Base-by-base conservation (phyloP, 441 rosid species). In the Pelargonium cotyledonis region DNA sequence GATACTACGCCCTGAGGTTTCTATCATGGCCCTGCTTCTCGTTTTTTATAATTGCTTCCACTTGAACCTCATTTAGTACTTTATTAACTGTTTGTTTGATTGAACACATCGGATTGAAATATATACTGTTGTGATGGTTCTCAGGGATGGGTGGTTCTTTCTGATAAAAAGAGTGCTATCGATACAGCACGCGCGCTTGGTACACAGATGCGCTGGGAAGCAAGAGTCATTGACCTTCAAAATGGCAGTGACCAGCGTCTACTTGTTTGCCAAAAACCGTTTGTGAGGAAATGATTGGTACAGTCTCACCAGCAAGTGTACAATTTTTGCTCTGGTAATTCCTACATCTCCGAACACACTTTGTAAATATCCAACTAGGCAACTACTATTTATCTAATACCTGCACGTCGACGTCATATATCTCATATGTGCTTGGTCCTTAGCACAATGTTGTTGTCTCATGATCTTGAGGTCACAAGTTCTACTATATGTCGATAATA, bases 231-330 rank as follows among this genome's bases (percentile, higher is more conserved):
- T 12, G 96, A 89, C 84, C 85, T 89, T 74, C 97, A 95, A 78
- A 94, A 90, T 71, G 99, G 98, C 69, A 89, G 90, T 60, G 97
- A 95, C 80, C 95, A 95, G 76, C 86, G 98, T 61, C 86, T 92
- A 69, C 98, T 95, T 57, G 97, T 95, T 79, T 92, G 98, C 84
- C 96, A 92, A 75, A 92, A 92, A 75, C 99, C 91, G 11, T 92
- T 92, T 71, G 73, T 90, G 74, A 90, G 73, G 73, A 95, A 92
- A 75, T 95, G 85, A 89, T 76, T 66, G 76, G 23, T 9, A 67
- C 65, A 62, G 73, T 75, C 58, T 70, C 65, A 3, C 65, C 63
- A 15, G 14, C 67, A 69, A 67, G 51, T 77, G 79, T 79, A 79
- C 75, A 80, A 65, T 70, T 73, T 55, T 78, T 70, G 75, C 78